Conservation (phyloP, 345 rosid genomes). For the Excoecaria cochinchinensis region DNA sequence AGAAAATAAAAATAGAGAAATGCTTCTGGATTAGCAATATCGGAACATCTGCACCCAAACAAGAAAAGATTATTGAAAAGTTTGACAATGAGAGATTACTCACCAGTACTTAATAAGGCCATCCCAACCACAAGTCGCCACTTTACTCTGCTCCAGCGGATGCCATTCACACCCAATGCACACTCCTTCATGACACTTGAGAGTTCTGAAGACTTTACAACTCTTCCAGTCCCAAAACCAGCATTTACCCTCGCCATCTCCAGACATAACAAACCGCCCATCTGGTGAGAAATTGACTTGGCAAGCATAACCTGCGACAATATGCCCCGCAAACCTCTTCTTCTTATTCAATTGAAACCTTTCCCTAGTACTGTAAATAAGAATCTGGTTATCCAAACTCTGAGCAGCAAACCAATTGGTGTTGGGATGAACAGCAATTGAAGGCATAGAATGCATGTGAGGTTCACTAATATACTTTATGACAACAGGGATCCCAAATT, state of each 20-base stretch:
- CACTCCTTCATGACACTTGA: conserved; percentile 88
- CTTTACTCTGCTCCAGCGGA: conserved; percentile 96
- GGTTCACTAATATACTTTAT: conserved; percentile 98
- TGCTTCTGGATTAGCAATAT: neutral
- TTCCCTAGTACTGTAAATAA: conserved; percentile 83
- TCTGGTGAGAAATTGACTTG: conserved; percentile 98
- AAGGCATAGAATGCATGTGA: conserved; percentile 99
- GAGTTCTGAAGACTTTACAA: conserved; percentile 85
- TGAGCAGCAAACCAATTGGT: conserved; percentile 96
- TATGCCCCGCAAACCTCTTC: conserved; percentile 95
- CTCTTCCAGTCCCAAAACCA: conserved; percentile 99
- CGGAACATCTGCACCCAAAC: neutral
- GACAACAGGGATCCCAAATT: conserved; percentile 96
- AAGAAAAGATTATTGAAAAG: neutral
- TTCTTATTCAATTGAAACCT: conserved; percentile 97
- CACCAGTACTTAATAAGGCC: conserved; percentile 98
- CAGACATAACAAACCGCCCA: conserved; percentile 98
- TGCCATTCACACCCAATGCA: conserved; percentile 96
- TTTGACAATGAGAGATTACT: conserved; percentile 26
- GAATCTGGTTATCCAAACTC: conserved; percentile 95
- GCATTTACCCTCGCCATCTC: conserved; percentile 98
- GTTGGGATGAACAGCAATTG: conserved; percentile 87
- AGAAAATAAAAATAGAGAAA: neutral
- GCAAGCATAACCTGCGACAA: conserved; percentile 94
- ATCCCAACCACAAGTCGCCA: conserved; percentile 99